Evolutionary conservation across 163 green algal species (phyloP).

Genomic region (Scenedesmus sp.): DNA sequence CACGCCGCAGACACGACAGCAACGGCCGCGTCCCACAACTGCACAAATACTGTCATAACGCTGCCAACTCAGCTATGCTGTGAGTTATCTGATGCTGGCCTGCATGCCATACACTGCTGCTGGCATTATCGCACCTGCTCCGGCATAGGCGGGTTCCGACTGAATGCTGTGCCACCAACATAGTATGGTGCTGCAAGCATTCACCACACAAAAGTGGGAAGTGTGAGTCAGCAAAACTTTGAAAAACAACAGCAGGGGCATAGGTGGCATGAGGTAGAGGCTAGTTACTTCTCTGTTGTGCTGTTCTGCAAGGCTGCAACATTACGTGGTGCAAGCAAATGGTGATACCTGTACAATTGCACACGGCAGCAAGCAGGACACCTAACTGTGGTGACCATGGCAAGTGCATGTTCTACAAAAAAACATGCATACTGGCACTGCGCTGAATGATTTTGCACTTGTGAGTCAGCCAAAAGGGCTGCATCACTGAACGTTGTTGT

Average conservation of each 20-base stretch:
- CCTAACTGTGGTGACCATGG: background rate
- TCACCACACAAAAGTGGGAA: background rate
- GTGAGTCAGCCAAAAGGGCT: too few relatives aligned
- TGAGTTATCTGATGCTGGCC: background rate
- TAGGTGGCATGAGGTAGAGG: background rate
- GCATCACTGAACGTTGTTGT: too few relatives aligned
- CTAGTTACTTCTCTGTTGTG: background rate
- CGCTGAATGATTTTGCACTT: too few relatives aligned
- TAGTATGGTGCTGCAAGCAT: constrained; percentile 49
- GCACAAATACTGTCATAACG: background rate
- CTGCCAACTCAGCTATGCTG: background rate
- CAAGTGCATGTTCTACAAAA: background rate
- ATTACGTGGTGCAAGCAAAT: background rate
- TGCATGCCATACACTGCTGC: background rate
- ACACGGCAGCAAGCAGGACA: too few relatives aligned
- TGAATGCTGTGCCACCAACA: constrained; percentile 53
- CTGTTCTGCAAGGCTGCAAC: background rate
- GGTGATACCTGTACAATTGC: too few relatives aligned
- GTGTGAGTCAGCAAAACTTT: background rate
- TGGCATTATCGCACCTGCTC: constrained; percentile 24
- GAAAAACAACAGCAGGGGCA: background rate
- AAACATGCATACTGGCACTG: too few relatives aligned
- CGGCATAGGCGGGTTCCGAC: constrained; percentile 54
- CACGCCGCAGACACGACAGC: background rate
- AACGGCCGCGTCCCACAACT: background rate